Percentiles rank a stretch among this genome's conserved stretches.
Evolutionary conservation across 768 basidiomycete genomes (phyloP).

Genomic region (Psilocybe tampanensis): DNA sequence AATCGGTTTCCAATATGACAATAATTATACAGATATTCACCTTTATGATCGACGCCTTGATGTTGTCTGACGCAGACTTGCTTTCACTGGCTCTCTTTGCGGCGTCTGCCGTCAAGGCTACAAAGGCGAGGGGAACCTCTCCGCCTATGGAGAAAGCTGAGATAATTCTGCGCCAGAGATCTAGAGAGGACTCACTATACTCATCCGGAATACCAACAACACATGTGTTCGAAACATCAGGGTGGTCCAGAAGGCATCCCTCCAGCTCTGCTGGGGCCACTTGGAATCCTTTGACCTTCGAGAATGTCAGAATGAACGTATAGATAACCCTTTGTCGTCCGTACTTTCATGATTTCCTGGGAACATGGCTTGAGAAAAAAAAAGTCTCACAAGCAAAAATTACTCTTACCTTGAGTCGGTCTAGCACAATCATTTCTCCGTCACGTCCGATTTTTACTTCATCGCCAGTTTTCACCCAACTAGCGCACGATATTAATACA

Average conservation of each 20-base stretch:
- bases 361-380: background rate
- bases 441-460: conserved; percentile 57
- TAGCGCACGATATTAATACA: conserved; percentile 19
- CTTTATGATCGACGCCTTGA: conserved; percentile 51
- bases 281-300: conserved; percentile 63
- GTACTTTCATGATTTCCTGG: conserved; percentile 51
- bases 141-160: conserved; percentile 40
- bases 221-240: conserved; percentile 61
- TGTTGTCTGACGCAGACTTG: conserved; percentile 28
- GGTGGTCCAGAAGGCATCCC: conserved; percentile 61
- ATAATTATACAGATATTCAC: conserved; percentile 24
- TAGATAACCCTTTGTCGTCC: background rate
- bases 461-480: conserved; percentile 74
- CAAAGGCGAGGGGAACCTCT: conserved; percentile 71
- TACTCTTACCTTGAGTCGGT: conserved; percentile 57
- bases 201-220: conserved; percentile 71
- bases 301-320: conserved; percentile 23
- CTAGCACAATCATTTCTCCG: conserved; percentile 60
- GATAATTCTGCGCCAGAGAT: background rate
- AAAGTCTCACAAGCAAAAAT: background rate
- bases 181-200: conserved; percentile 41
- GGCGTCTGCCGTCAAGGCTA: conserved; percentile 52
- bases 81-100: conserved; percentile 32
- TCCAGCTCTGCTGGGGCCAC: conserved; percentile 78
- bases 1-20: background rate